Conservation (phyloP, 1,139 yeast genomes). For the Pichia sp. region DNA sequence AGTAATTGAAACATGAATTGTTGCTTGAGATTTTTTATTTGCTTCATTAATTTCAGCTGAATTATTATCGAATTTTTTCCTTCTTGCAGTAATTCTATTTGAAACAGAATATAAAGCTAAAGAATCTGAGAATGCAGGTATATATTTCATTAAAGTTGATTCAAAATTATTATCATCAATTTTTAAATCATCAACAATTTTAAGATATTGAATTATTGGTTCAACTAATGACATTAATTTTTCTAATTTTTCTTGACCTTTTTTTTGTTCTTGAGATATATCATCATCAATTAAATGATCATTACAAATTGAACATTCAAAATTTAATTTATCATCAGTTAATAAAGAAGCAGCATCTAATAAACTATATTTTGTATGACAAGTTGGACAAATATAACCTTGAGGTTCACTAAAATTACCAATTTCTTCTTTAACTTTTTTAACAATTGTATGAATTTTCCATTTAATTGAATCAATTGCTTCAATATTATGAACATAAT, state of each 20-base stretch:
- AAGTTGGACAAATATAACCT: conserved; percentile 86
- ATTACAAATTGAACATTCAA: conserved; percentile 81
- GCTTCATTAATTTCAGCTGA: conserved; percentile 24
- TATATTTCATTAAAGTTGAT: conserved; percentile 64
- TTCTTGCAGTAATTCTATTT: conserved; percentile 32
- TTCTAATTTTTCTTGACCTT: conserved; percentile 78
- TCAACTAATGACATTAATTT: conserved; percentile 83
- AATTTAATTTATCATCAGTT: conserved; percentile 73
- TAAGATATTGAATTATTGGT: conserved; percentile 77
- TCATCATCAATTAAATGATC: conserved; percentile 80
- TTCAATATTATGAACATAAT: conserved; percentile 82
- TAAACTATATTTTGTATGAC: conserved; percentile 75
- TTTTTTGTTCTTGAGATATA: conserved; percentile 72
- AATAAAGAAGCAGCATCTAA: conserved; percentile 80
- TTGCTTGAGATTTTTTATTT: conserved; percentile 49
- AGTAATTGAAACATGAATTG: conserved; percentile 85
- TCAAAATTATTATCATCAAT: conserved; percentile 89
- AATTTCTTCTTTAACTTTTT: conserved; percentile 71
- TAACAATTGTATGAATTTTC: conserved; percentile 88
- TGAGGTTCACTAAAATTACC: conserved; percentile 83
- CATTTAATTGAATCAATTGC: conserved; percentile 95
- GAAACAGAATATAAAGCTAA: conserved; percentile 55
- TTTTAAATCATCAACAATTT: conserved; percentile 77
- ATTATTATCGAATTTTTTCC: conserved; percentile 22
- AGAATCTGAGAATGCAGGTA: conserved; percentile 76